A percentile compares a stretch with the other conserved stretches of the same genome.
phyloP scores from a whole-genome alignment of 202 grass and related monocot genomes.

The Digitaria exilis region DNA sequence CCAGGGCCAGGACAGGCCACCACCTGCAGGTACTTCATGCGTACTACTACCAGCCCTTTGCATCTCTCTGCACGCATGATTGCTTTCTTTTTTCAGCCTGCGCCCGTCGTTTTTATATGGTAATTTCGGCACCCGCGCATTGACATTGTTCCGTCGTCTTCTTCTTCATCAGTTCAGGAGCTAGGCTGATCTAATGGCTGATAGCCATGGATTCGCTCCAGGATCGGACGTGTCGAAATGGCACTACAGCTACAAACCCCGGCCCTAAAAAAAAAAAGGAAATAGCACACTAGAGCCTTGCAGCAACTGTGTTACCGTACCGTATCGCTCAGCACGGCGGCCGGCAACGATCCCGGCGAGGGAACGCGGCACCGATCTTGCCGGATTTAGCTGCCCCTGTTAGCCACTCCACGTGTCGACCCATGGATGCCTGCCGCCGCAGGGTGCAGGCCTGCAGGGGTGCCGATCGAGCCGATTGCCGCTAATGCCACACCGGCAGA shows the following conservation, averaged over 20 bases:
- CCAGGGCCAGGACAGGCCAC: too few species aligned
- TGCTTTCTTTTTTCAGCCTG: constrained; percentile 12
- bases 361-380: background rate
- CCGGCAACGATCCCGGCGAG: background rate
- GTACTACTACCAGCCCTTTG: constrained; percentile 16
- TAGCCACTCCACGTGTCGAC: constrained; percentile 31
- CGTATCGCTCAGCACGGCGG: background rate
- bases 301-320: background rate
- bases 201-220: background rate
- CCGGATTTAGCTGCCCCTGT: constrained; percentile 22
- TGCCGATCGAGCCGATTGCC: background rate
- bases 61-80: background rate
- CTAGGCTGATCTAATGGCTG: background rate
- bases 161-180: background rate
- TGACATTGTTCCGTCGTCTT: background rate
- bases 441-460: too few species aligned
- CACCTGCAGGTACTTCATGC: constrained; percentile 20
- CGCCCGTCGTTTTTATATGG: constrained; percentile 22
- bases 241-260: too few species aligned
- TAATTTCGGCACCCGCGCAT: constrained; percentile 40
- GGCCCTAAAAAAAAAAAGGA: too few species aligned
- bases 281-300: too few species aligned
- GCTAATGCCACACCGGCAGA: background rate
- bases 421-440: background rate
- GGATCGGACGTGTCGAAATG: background rate